Evolutionary conservation across 306 rosid species (phyloP), one percentile per base, ranked within the genome.

Genomic region (Sphenostylis stenocarpa): DNA sequence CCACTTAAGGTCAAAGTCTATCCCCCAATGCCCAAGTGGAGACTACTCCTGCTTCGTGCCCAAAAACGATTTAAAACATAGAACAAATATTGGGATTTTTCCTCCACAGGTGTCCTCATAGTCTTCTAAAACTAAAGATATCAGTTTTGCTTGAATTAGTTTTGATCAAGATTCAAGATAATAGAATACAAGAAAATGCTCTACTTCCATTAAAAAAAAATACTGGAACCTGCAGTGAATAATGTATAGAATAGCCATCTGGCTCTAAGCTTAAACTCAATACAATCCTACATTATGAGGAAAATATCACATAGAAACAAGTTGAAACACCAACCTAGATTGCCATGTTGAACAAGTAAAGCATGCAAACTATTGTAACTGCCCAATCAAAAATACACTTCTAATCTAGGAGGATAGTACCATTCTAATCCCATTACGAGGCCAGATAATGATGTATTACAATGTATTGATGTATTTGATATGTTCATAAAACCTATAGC

Each of bases 301-400:
- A 68, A 28, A 61, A 48, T n/a, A 24, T 24, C 44, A 70, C 55
- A 71, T 12, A 38, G 11, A 28, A 72, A 52, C 36, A 72, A 13
- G 62, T 24, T 10, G 43, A 20, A 70, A 11, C 41, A 23, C 52
- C 17, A 10, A 49, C 15, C 49, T 15, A 51, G 68, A 72, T 26
- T n/a, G 10, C 16, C 61, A 12, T 58, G 58, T 72, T 67, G 57
- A 38, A 28, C 49, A 39, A 33, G 51, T 24, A 65, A 36, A 56
- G 41, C 72, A 60, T 47, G 63, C 19, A 56, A 72, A 72, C 45
- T 74, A 70, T 68, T 38, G 19, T 26, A 52, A 53, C 43, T 29
- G 53, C 26, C 70, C 43, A 31, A 41, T 45, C 53, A 81, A 53
- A 56, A 81, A 28, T 29, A 61, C 21, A 62, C 52, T 69, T 51